Conservation (phyloP, 148 eudicot genomes). For the Rhododendron molle region DNA sequence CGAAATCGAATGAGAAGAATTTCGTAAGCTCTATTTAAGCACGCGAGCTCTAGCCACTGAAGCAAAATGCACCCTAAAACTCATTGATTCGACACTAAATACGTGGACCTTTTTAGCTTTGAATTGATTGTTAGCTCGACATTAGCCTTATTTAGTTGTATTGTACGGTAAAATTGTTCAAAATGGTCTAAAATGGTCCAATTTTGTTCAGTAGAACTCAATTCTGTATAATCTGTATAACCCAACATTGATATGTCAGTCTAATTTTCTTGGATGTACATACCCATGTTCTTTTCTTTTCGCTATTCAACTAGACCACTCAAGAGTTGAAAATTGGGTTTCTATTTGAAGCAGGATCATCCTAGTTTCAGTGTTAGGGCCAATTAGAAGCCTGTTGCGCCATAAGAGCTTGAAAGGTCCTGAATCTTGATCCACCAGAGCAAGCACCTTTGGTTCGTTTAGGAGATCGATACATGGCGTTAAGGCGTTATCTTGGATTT, state of each 20-base stretch:
- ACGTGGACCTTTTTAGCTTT: background rate
- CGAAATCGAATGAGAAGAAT: background rate
- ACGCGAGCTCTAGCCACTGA: background rate
- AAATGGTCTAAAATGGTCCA: background rate
- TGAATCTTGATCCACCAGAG: background rate
- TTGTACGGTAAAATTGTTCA: background rate
- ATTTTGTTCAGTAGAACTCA: background rate
- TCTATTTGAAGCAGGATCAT: background rate
- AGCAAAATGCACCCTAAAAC: background rate
- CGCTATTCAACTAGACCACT: background rate
- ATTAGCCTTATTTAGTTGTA: background rate
- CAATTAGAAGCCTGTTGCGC: background rate
- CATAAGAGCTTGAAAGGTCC: background rate
- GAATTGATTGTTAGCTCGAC: background rate
- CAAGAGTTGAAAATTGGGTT: background rate
- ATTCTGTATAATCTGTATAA: no score
- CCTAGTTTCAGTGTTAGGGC: background rate
- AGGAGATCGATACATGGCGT: slow-evolving; percentile 42
- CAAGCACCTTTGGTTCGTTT: background rate
- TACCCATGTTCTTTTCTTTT: background rate
- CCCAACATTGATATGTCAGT: no score
- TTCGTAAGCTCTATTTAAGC: background rate
- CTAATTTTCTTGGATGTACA: no score
- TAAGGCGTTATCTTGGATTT: slow-evolving; percentile 72
- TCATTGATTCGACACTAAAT: background rate